These are phyloP conservation scores for Diaporthe citri DNA, from an alignment of 2,329 filamentous ascomycete species.

Conservation along the genomic window DNA sequence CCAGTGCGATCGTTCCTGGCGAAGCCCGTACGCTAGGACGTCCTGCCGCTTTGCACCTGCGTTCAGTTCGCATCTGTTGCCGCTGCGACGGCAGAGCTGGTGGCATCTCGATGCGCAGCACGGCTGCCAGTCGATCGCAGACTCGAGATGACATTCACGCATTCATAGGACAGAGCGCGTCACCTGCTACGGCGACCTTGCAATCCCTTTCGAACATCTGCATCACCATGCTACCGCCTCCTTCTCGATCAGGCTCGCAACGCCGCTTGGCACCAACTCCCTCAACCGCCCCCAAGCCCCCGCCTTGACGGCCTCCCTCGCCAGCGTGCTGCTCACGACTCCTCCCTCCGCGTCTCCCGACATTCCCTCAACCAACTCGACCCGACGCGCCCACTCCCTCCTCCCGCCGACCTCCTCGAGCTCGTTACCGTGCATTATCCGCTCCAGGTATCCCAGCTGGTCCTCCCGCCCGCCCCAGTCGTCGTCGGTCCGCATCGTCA, in stretches of 20 bases:
- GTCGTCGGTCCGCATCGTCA: conserved; percentile 73
- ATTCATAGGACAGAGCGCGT: background rate
- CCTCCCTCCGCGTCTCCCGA: conserved; percentile 53
- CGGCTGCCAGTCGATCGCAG: background rate
- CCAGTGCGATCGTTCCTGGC: background rate
- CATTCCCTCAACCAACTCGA: conserved; percentile 69
- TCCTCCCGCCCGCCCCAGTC: conserved; percentile 69
- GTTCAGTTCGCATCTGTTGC: no score
- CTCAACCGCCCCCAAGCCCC: conserved; percentile 61
- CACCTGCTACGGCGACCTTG: background rate
- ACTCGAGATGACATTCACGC: background rate
- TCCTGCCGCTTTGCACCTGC: no score
- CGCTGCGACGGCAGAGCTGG: background rate
- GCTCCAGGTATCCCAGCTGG: conserved; percentile 67
- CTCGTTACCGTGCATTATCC: conserved; percentile 58
- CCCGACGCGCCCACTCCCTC: conserved; percentile 68
- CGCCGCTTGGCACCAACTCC: conserved; percentile 67
- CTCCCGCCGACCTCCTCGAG: conserved; percentile 67
- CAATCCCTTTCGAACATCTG: background rate
- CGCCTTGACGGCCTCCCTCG: conserved; percentile 67
- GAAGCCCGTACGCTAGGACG: background rate
- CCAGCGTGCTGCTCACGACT: conserved; percentile 72
- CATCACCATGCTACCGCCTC: conserved; percentile 60
- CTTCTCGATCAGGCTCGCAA: conserved; percentile 69
- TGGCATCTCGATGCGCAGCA: no score